phyloP scores from a whole-genome alignment of 176 grass and related monocot species.

The Triticum monococcum region DNA sequence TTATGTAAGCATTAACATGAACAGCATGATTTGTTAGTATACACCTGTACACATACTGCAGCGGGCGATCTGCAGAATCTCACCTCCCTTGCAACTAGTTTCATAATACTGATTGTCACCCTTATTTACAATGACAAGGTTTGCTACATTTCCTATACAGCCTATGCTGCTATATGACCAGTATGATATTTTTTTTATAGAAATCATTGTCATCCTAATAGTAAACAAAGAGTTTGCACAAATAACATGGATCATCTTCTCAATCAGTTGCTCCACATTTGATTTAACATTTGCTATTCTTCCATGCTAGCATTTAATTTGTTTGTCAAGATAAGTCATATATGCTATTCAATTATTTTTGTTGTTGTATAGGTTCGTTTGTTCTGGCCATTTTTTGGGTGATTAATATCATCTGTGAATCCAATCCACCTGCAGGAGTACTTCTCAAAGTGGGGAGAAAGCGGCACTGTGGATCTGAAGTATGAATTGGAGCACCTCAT shows the following conservation, averaged over 20 bases:
- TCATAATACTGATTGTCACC: neutral
- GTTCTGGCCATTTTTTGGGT: neutral
- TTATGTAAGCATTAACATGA: neutral
- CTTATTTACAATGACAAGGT: neutral
- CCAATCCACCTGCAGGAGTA: constrained; percentile 60
- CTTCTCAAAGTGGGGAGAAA: constrained; percentile 98
- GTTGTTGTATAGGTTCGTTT: neutral
- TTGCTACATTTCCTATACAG: neutral
- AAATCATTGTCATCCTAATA: neutral
- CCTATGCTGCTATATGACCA: neutral
- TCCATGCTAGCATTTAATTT: neutral
- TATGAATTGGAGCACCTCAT: constrained; percentile 97
- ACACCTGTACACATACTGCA: neutral
- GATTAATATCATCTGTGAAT: neutral
- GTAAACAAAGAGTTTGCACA: neutral
- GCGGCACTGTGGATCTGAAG: constrained; percentile 88
- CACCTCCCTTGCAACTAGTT: neutral
- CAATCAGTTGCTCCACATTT: neutral
- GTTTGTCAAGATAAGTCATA: neutral
- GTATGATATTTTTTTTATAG: neutral
- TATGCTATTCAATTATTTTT: neutral
- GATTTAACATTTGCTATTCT: neutral
- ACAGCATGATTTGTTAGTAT: neutral
- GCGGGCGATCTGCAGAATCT: neutral
- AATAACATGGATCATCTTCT: neutral